Evolutionary conservation across 495 filamentous ascomycete genomes (phyloP).

Genomic region (Xylaria palmicola): DNA sequence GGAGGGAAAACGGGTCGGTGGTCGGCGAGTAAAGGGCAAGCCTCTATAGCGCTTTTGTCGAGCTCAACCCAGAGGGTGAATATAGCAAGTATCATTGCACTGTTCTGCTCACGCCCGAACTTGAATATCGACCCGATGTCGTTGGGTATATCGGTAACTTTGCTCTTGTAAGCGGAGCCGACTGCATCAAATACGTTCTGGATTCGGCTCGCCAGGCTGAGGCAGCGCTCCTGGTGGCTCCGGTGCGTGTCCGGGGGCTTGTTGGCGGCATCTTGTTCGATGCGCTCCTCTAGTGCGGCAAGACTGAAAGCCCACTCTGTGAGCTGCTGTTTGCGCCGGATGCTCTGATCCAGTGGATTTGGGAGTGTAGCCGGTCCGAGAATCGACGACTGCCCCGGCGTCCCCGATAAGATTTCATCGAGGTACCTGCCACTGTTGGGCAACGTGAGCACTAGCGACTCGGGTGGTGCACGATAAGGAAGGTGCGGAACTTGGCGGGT

Average conservation of each 20-base stretch:
- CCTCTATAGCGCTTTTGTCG: constrained; percentile 32
- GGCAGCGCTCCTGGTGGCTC: constrained; percentile 25
- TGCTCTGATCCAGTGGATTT: constrained; percentile 20
- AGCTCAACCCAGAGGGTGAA: constrained; percentile 47
- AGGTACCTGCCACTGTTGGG: constrained; percentile 46
- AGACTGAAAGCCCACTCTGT: constrained; percentile 20
- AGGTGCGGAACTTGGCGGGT: constrained; percentile 41
- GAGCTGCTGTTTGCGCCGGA: constrained; percentile 18
- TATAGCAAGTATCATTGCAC: constrained; percentile 39
- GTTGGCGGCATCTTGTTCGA: not conserved
- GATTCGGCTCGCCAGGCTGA: constrained; percentile 38
- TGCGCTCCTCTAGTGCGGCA: constrained; percentile 13
- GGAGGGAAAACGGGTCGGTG: constrained; percentile 42
- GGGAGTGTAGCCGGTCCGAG: constrained; percentile 16
- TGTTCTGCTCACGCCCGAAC: constrained; percentile 45
- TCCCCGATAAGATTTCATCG: constrained; percentile 8
- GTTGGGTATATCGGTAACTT: constrained; percentile 39
- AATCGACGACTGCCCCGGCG: not conserved
- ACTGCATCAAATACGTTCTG: constrained; percentile 33
- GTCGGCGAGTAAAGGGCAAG: constrained; percentile 35
- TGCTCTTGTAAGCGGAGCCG: constrained; percentile 9
- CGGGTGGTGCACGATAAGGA: constrained; percentile 32
- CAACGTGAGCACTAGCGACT: constrained; percentile 39
- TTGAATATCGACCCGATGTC: constrained; percentile 15
- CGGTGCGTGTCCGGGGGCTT: not conserved